Conservation (phyloP, 352 stramenopile genomes). For the Phytophthora rubi region DNA sequence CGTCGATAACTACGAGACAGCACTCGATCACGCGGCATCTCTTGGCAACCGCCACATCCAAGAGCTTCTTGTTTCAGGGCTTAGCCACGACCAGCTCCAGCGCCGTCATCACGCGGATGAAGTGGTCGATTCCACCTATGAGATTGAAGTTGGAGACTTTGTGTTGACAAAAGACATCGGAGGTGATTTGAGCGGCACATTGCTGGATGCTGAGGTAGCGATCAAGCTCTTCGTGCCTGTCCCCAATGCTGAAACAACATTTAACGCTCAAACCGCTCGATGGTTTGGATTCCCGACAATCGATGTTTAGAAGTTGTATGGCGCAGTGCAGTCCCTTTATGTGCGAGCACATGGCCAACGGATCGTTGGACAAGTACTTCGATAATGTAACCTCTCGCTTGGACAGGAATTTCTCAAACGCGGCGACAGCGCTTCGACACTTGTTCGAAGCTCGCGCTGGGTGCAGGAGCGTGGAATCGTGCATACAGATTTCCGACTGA, state of each 20-base stretch:
- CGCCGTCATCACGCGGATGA: not conserved
- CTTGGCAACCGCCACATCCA: not conserved
- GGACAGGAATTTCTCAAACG: not conserved
- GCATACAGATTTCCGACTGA: slow-evolving; percentile 6
- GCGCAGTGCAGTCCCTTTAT: slow-evolving; percentile 12
- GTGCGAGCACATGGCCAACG: slow-evolving; percentile 14
- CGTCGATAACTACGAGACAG: not conserved
- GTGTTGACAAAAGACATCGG: not conserved
- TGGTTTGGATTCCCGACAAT: slow-evolving; percentile 19
- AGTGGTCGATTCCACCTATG: not conserved
- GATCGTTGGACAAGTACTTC: slow-evolving; percentile 1
- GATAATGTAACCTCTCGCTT: not conserved
- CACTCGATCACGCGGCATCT: not conserved
- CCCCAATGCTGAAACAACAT: not conserved
- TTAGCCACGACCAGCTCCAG: not conserved
- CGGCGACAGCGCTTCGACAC: not conserved
- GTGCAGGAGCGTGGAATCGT: slow-evolving; percentile 10
- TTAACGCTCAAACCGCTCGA: slow-evolving; percentile 5
- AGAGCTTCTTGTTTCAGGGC: not conserved
- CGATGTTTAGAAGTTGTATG: slow-evolving; percentile 19
- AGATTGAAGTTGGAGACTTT: not conserved
- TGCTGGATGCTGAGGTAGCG: slow-evolving; percentile 12
- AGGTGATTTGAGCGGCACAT: not conserved
- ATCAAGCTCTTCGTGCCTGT: slow-evolving; percentile 11
- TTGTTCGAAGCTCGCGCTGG: slow-evolving; percentile 12